Conservation (phyloP, 805 yeast genomes). For the Yamadazyma nakazawae region DNA sequence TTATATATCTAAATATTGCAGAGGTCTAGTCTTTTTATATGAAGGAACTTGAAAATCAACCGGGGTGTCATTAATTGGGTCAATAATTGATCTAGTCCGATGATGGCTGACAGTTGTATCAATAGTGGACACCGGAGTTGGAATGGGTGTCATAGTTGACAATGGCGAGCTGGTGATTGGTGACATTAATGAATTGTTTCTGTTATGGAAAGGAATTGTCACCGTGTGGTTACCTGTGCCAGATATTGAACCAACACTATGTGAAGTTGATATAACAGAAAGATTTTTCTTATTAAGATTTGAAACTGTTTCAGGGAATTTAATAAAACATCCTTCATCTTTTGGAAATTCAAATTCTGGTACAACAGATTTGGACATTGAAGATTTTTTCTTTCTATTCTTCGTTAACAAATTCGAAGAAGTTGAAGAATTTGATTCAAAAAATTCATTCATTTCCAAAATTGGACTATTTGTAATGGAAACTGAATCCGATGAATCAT, state of each 20-base stretch:
- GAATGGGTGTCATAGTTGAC: conserved; percentile 27
- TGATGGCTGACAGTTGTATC: conserved; percentile 13
- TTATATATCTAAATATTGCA: conserved; percentile 7
- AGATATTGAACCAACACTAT: neutral
- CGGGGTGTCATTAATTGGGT: conserved; percentile 39
- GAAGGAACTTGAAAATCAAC: conserved; percentile 33
- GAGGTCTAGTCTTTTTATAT: conserved; percentile 7
- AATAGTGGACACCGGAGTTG: conserved; percentile 23
- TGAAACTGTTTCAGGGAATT: neutral
- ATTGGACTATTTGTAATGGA: conserved; percentile 27
- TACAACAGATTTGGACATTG: conserved; percentile 4
- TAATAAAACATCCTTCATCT: neutral
- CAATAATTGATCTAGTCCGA: conserved; percentile 20
- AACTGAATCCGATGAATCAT: conserved; percentile 13
- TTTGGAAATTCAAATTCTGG: conserved; percentile 11
- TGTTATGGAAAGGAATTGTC: conserved; percentile 1
- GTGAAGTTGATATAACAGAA: neutral
- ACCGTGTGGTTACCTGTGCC: neutral
- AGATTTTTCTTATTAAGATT: conserved; percentile 4
- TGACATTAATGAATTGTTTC: conserved; percentile 17
- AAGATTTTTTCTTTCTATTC: conserved; percentile 1
- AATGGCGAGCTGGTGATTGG: conserved; percentile 37
- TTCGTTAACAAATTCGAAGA: neutral
- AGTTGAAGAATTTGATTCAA: conserved; percentile 4
- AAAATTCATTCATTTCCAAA: conserved; percentile 15